Conservation (phyloP, 345 rosid species). For the Sapria himalayana region DNA sequence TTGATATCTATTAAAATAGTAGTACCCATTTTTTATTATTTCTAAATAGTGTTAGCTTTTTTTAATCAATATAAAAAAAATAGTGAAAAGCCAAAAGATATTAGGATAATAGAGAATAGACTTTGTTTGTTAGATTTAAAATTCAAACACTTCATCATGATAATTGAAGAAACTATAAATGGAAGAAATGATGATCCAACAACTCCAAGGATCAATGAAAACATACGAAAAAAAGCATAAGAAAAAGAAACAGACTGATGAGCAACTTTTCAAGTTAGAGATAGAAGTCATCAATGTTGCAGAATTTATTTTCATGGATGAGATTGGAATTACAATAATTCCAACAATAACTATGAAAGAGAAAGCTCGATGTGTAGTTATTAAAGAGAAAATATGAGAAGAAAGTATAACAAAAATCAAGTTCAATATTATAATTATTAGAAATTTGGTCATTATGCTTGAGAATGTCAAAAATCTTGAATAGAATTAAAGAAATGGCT, state of each 20-base stretch:
- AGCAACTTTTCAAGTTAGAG: neutral
- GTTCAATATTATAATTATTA: neutral
- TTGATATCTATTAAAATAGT: no score
- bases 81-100: neutral
- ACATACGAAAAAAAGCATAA: neutral
- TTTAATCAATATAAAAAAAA: neutral
- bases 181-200: neutral
- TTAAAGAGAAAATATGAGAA: neutral
- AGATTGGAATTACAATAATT: no score
- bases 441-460: neutral
- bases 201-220: neutral
- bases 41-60: neutral
- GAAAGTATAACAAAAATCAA: neutral
- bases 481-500: neutral
- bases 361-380: no score
- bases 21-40: no score
- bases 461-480: neutral
- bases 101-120: neutral
- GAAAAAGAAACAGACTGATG: neutral
- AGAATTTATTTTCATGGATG: neutral
- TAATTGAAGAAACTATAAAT: neutral
- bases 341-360: no score
- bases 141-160: neutral
- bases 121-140: neutral
- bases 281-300: neutral